These are phyloP conservation scores for Metschnikowia vanudenii DNA, from an alignment of 805 yeast genomes.

Conservation along the genomic window DNA sequence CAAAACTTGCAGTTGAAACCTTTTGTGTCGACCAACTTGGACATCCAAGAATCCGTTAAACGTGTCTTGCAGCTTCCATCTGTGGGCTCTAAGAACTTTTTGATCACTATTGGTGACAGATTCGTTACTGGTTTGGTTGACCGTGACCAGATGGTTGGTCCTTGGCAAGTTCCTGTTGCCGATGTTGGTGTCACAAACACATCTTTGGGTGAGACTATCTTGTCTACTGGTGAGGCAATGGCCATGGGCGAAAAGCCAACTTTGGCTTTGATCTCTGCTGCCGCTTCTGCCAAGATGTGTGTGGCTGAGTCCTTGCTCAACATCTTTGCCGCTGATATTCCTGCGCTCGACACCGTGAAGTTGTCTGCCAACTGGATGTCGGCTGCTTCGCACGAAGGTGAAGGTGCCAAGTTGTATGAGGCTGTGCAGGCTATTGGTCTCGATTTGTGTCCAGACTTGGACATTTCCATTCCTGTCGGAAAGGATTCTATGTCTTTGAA, in stretches of 20 bases:
- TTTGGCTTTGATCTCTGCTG: slow-evolving; percentile 80
- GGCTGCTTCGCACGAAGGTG: slow-evolving; percentile 92
- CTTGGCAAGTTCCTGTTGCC: slow-evolving; percentile 99
- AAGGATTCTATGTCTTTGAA: slow-evolving; percentile 99
- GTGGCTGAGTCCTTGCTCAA: slow-evolving; percentile 94
- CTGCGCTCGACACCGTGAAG: slow-evolving; percentile 69
- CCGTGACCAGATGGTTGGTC: slow-evolving; percentile 98
- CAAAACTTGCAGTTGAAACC: slow-evolving; percentile 52
- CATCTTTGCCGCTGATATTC: slow-evolving; percentile 84
- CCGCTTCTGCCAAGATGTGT: slow-evolving; percentile 91
- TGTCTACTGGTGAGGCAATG: slow-evolving; percentile 91
- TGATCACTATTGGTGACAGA: slow-evolving; percentile 98
- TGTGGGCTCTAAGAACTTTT: slow-evolving; percentile 91
- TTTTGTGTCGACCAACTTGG: slow-evolving; percentile 32
- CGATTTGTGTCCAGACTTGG: slow-evolving; percentile 91
- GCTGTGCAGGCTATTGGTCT: slow-evolving; percentile 96
- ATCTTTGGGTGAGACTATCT: slow-evolving; percentile 70
- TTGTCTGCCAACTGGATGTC: slow-evolving; percentile 99
- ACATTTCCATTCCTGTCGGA: slow-evolving; percentile 93
- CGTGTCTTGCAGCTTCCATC: slow-evolving; percentile 88
- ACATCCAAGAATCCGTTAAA: slow-evolving; percentile 62
- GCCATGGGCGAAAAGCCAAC: slow-evolving; percentile 97
- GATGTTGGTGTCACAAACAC: slow-evolving; percentile 97
- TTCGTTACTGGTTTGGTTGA: slow-evolving; percentile 96
- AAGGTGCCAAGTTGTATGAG: slow-evolving; percentile 90